Base-by-base conservation (phyloP, 2,329 filamentous ascomycete species). In the Fusarium sp. region DNA sequence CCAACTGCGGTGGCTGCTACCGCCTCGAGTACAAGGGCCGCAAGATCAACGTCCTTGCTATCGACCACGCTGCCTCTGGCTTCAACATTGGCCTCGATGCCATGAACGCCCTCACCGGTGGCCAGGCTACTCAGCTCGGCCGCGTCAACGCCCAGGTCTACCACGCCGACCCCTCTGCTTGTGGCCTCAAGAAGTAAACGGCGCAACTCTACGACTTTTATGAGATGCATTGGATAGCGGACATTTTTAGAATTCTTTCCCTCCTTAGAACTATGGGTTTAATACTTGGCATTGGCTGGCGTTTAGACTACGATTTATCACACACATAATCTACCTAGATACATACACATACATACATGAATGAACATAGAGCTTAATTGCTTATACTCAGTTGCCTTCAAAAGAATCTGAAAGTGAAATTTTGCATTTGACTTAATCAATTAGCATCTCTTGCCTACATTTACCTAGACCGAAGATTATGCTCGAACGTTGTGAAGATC, bases 1-100 rank as follows among this genome's bases (percentile, higher is more conserved):
- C 81, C 52, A 76, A 82, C 78, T 91, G 89, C 80, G 89, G 89
- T 52, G 84, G 82, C 30, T 91, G 89, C 83, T 91, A 86, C 83
- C 74, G 80, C 63, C 81, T 89, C 59, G 82, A 79, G 16, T 90
- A 85, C 78, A 80, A 83, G 43, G 84, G 84, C 67, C 81, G 78
- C 62, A 84, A 79, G 59, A 82, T 90, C 80, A 83, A 85, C 77
- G 79, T 90, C 44, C 79, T 88, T 11, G 88, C 85, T 62, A 81
- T 90, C 61, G 88, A 90, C 78, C 82, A 83, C 70, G 80, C 85
- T 29, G 79, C 24, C 16, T 62, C 65, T 6, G 86, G 86, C 44
- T 87, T 88, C 81, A 90, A 89, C 80, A 83, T 90, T 66, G 87
- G 82, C n/a, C 78, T 87, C 61, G 75, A 72, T 38, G 89, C 87